Evolutionary conservation across 148 eudicot genomes (phyloP).

Genomic region (Vaccinium darrowii): DNA sequence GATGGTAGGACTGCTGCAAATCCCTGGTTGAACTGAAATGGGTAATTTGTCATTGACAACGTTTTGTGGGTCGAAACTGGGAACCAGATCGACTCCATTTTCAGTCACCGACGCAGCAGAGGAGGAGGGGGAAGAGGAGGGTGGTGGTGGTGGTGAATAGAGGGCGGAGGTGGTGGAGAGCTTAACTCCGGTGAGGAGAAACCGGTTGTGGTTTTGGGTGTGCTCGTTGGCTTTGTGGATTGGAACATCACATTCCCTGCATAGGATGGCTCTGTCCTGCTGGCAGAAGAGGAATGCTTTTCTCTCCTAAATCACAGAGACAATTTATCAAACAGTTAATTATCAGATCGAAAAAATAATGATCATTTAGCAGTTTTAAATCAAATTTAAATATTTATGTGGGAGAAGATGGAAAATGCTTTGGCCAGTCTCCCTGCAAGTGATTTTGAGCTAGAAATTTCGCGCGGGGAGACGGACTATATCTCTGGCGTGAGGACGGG

Average conservation of each 20-base stretch:
- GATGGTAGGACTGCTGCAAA: not conserved
- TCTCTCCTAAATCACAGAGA: not conserved
- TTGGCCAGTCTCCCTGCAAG: not conserved
- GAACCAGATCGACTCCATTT: not conserved
- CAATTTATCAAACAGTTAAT: not conserved
- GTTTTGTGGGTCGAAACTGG: not conserved
- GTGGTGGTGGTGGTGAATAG: not conserved
- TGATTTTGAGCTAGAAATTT: too few species aligned
- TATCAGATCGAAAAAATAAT: not conserved
- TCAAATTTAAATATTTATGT: not conserved
- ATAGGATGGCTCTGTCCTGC: not conserved
- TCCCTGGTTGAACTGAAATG: not conserved
- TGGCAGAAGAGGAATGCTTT: conserved; percentile 5
- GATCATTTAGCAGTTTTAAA: not conserved
- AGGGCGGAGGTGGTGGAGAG: not conserved
- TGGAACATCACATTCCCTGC: not conserved
- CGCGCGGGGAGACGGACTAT: too few species aligned
- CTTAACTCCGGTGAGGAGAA: not conserved
- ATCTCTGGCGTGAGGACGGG: too few species aligned
- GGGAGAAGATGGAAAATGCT: not conserved
- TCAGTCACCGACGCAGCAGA: not conserved
- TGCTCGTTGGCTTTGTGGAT: conserved; percentile 10
- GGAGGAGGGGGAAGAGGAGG: not conserved
- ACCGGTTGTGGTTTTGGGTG: not conserved
- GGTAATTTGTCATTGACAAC: not conserved